Evolutionary conservation across 352 stramenopile species (phyloP), one percentile per base, ranked within the genome.

Genomic region (Blastocystis sp.): DNA sequence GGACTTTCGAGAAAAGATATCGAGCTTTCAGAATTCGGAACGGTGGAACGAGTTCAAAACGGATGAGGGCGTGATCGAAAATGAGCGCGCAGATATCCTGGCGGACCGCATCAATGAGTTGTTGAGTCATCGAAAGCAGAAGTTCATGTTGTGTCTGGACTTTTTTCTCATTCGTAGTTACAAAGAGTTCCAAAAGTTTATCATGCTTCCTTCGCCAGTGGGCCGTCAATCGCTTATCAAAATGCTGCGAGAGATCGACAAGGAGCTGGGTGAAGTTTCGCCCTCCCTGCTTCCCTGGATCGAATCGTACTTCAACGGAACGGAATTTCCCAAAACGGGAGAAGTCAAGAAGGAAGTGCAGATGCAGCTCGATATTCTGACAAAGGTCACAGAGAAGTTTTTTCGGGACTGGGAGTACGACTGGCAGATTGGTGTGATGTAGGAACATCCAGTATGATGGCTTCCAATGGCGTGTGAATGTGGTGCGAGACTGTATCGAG

Each of bases 381-480:
- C 77, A 18, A 62, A 77, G 20, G 66, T 88, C 23, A 88, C 77
- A 15, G 62, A 76, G 62, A 88, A 79, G 23, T 88, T 88, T 18
- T 88, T 88, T 54, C 62, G 66, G n/a, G 77, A 88, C 43, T 88
- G 77, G 77, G 66, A 88, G 77, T 88, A 9, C 3, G 47, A 20
- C 3, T 11, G 53, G 15, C 37, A 5, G 4, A 55, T 50, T 2
- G 56, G 3, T 45, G 18, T 20, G 6, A 11, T 88, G 41, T n/a
- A 88, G 77, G 23, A 79, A 88, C 18, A 50, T 79, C 6, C 77
- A 88, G 53, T 88, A 88, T 39, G 77, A 88, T 55, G 77, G 77
- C 23, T 88, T 88, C 43, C 77, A 88, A 34, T 88, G 77, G 77
- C 77, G 77, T 13, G 66, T 88, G 62, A 88, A 88, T 45, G 77